Conservation (phyloP, 208 protist genomes). For the Leptomonas pyrrhocoris region DNA sequence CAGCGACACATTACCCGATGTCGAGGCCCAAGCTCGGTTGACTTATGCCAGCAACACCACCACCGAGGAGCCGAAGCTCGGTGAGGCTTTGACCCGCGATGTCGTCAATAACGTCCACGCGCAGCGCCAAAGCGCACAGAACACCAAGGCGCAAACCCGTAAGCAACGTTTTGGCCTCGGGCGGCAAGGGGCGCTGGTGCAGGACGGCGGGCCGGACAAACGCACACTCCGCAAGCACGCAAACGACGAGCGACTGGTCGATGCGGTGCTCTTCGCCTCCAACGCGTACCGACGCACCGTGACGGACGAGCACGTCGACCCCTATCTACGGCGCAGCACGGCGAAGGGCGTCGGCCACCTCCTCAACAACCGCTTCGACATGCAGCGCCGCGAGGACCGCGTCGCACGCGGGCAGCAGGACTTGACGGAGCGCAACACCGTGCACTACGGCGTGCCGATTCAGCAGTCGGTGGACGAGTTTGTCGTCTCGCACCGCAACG, state of each 20-base stretch:
- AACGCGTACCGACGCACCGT: constrained; percentile 73
- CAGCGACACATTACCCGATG: constrained; percentile 25
- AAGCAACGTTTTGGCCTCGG: constrained; percentile 86
- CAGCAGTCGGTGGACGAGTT: constrained; percentile 85
- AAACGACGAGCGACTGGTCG: constrained; percentile 87
- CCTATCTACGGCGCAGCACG: constrained; percentile 72
- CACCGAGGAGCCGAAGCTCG: constrained; percentile 58
- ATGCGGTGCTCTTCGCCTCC: constrained; percentile 62
- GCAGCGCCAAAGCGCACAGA: constrained; percentile 17
- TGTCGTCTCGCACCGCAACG: constrained; percentile 84
- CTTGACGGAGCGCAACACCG: constrained; percentile 75
- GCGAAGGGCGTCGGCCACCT: constrained; percentile 77
- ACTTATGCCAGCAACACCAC: constrained; percentile 75
- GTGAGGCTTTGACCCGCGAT: constrained; percentile 75
- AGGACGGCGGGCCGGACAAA: constrained; percentile 85
- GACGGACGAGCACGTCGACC: constrained; percentile 81
- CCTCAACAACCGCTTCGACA: constrained; percentile 82
- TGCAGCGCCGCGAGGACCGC: constrained; percentile 77
- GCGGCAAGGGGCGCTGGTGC: constrained; percentile 82
- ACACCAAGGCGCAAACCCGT: constrained; percentile 47
- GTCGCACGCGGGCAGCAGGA: constrained; percentile 67
- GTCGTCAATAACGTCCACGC: constrained; percentile 49
- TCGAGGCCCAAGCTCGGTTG: constrained; percentile 48
- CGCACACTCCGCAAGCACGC: constrained; percentile 72
- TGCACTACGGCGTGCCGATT: constrained; percentile 81